Evolutionary conservation across 148 eudicot species (phyloP).

Genomic region (Amaranthus hypochondriacus): DNA sequence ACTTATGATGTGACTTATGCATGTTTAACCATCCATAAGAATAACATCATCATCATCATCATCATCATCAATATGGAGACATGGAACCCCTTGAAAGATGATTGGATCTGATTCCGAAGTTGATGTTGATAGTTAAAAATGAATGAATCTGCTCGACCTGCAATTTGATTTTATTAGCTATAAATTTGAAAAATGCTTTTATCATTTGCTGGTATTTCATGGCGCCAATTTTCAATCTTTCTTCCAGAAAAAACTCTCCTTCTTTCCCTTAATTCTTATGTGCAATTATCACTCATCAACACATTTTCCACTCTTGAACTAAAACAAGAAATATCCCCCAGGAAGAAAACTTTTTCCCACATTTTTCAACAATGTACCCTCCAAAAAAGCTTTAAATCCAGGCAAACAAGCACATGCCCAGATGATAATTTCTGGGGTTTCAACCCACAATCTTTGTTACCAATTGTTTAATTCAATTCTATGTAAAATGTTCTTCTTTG

Average conservation of each 20-base stretch:
- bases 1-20: no score
- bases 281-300: slow-evolving; percentile 12
- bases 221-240: slow-evolving; percentile 13
- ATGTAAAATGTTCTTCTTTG: slow-evolving; percentile 49
- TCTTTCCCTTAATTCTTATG: background rate
- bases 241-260: background rate
- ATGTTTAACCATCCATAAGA: no score
- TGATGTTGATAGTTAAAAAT: no score
- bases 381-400: slow-evolving; percentile 37
- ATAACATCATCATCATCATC: no score
- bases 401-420: slow-evolving; percentile 76
- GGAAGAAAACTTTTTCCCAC: slow-evolving; percentile 56
- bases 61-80: no score
- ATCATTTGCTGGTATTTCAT: background rate
- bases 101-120: no score
- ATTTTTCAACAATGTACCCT: slow-evolving; percentile 65
- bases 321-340: slow-evolving; percentile 14
- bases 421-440: slow-evolving; percentile 77
- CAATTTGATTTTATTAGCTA: background rate
- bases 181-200: background rate
- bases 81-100: no score
- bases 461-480: slow-evolving; percentile 78
- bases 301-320: slow-evolving; percentile 21
- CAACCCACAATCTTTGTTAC: slow-evolving; percentile 67
- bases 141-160: no score